phyloP scores from a whole-genome alignment of 768 basidiomycete genomes.

The Russula brevipes region DNA sequence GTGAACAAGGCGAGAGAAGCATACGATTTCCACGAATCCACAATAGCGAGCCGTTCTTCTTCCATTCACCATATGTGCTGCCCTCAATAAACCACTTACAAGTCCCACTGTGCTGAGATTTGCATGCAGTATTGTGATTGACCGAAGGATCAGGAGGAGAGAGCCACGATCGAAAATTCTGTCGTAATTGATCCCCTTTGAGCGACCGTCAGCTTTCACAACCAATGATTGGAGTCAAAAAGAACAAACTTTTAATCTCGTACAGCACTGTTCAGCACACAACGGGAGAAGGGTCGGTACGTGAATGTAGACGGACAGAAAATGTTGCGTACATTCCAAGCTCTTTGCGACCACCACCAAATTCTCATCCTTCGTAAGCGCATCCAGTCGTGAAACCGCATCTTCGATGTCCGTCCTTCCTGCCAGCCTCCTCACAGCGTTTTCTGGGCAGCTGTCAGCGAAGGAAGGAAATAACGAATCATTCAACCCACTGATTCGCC shows the following conservation, averaged over 20 bases:
- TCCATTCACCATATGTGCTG: not conserved
- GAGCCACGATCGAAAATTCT: conserved; percentile 1
- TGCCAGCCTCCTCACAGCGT: not conserved
- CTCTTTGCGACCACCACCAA: not conserved
- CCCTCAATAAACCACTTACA: not conserved
- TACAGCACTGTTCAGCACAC: not conserved
- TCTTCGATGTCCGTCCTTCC: not conserved
- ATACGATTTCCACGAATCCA: conserved; percentile 1
- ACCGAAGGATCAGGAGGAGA: conserved; percentile 1
- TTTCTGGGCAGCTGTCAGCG: not conserved
- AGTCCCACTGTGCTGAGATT: not conserved
- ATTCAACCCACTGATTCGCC: not conserved
- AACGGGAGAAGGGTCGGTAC: not conserved
- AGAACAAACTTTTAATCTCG: not conserved
- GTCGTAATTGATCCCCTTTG: not conserved
- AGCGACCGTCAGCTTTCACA: not conserved
- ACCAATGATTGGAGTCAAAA: not conserved
- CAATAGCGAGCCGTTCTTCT: not conserved
- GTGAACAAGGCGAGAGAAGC: not conserved
- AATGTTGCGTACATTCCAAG: not conserved
- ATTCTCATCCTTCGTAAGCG: not conserved
- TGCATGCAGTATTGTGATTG: conserved; percentile 1
- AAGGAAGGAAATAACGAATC: not conserved
- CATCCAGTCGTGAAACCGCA: not conserved
- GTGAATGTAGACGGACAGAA: not conserved